Evolutionary conservation across 2,329 filamentous ascomycete genomes (phyloP), one percentile per base, ranked within the genome.

Genomic region (Pyrenophora teres): DNA sequence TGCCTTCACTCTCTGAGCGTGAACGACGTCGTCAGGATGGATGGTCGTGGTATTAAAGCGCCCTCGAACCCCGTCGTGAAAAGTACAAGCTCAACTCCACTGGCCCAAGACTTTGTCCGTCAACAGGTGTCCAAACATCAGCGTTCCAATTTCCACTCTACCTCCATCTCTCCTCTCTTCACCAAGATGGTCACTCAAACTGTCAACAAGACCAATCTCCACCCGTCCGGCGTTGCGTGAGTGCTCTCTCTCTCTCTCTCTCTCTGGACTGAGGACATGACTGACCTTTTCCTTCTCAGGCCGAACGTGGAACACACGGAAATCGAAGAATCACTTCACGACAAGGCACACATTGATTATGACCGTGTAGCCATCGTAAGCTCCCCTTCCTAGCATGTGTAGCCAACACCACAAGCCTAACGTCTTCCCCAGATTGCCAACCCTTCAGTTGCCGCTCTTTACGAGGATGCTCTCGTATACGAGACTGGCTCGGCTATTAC

Each of bases 391-490:
- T 4, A 8, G 23, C 31, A 18, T 27, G 31, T 10, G n/a, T 15
- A 7, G 10, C 31, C n/a, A 12, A 12, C 13, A 9, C 27, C 33
- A 37, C 49, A 54, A 32, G 31, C 59, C 64, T 45, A 65, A 62
- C 39, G 54, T 38, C 36, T 27, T 30, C 36, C 13, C 16, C 66
- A 86, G 83, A 82, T 87, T 68, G 90, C 91, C 79, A 97, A 99
- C 80, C 92, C 93, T 59, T 94, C 93, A 50, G 94, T 97, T 56
- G 88, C 94, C 60, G 89, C 92, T 52, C 87, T 99, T 60, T 99
- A 99, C 82, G 94, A 99, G 85, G 94, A 99, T 89, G 94, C 94
- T 50, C 86, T 99, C 61, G 92, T 92, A 65, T 99, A 97, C 81
- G 94, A 99, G 80, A 94, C 90, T 52, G 94, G 94, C 70, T 95